Evolutionary conservation across 2,329 filamentous ascomycete species (phyloP), one percentile per base, ranked within the genome.

Genomic region (Mycogone perniciosa): DNA sequence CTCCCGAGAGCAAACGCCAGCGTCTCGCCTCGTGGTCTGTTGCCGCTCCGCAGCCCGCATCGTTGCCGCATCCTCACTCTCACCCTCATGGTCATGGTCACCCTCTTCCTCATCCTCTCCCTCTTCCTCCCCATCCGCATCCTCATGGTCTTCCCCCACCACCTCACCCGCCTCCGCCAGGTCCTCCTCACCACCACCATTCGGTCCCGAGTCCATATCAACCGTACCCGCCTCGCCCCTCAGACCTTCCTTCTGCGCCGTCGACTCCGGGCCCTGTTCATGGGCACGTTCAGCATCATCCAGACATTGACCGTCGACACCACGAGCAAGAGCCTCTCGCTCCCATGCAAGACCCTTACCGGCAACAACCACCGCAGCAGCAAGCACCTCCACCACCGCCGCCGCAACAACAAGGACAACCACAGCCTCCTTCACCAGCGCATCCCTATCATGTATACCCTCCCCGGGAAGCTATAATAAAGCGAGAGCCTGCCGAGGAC

Each of bases 1-100:
- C 67, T 69, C 77, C 77, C 63, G 78, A 82, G 62, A 70, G 67
- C 63, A 83, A 83, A 73, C 78, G 80, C 64, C 76, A 75, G 66
- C 79, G 80, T 70, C 71, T 82, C 59, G 57, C 67, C 45, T 65
- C 72, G 64, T 75, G 75, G 74, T 70, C 75, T 64, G 72, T 67
- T 55, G 71, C 73, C 64, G 68, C 70, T 66, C 67, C 68, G 59
- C 71, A 71, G 68, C 68, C 71, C 68, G 67, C 73, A 61, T 73
- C 75, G 57, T 67, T 77, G 54, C 73, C 73, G 62, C 71, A 71
- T 64, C 71, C 71, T 57, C 67, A 69, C 62, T 54, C 51, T 51
- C 48, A 55, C 49, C 27, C 63, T 56, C 62, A 62, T 54, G 20
- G 20, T 20, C 60, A 61, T 45, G 54, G 54, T 27, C 48, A 52